Conservation (phyloP, 208 protist species). For the Wallacemonas sp. region DNA sequence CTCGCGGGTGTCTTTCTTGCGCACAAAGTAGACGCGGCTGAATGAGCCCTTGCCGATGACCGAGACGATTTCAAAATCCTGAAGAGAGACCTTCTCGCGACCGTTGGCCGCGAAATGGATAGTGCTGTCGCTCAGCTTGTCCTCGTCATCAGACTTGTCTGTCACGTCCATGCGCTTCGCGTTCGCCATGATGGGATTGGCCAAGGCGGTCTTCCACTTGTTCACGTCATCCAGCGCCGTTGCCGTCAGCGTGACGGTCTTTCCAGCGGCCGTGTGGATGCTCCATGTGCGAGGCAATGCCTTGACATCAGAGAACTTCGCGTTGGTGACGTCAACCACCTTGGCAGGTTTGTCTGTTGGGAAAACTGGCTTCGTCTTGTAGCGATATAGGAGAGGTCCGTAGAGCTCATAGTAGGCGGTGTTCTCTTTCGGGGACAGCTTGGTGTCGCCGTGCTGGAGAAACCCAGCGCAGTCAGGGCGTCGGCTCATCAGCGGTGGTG, state of each 20-base stretch:
- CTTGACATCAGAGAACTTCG: constrained; percentile 21
- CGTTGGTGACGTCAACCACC: constrained; percentile 52
- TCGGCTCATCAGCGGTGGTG: constrained; percentile 16
- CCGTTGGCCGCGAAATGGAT: constrained; percentile 26
- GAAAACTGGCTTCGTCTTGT: constrained; percentile 39
- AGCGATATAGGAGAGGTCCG: constrained; percentile 68
- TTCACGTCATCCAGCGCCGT: constrained; percentile 37
- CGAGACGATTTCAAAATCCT: constrained; percentile 87
- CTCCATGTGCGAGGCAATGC: constrained; percentile 2
- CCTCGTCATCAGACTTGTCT: constrained; percentile 33
- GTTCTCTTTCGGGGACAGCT: constrained; percentile 20
- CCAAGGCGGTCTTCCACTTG: constrained; percentile 41
- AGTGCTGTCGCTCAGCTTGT: constrained; percentile 17
- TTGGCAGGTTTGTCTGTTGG: constrained; percentile 24
- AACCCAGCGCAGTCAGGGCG: constrained; percentile 23
- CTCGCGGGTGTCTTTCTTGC: constrained; percentile 81
- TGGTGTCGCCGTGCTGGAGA: constrained; percentile 17
- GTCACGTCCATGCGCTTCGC: constrained; percentile 19
- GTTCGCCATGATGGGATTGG: constrained; percentile 29
- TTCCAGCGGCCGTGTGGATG: constrained; percentile 16
- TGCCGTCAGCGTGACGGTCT: constrained; percentile 31
- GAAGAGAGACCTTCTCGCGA: constrained; percentile 62
- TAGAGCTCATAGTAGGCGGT: constrained; percentile 70
- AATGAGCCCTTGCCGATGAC: constrained; percentile 93
- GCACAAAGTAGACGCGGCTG: constrained; percentile 90